A percentile compares a stretch with the other conserved stretches of the same genome.
Conservation (phyloP, 176 grass and related monocot genomes). For the Bothriochloa decipiens region DNA sequence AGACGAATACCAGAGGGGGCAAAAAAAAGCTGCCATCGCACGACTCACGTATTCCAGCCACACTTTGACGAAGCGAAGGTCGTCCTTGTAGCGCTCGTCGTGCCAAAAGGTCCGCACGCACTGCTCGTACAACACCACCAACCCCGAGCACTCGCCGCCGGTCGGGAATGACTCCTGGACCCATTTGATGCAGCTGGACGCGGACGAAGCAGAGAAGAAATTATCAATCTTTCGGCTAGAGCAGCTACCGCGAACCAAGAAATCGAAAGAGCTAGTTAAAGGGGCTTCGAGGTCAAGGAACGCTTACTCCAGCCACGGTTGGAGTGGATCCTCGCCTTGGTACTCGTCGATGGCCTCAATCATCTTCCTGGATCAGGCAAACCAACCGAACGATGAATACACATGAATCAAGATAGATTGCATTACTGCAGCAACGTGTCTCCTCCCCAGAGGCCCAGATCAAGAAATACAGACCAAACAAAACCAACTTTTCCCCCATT, state of each 20-base stretch:
- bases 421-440: not conserved
- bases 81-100: slow-evolving; percentile 75
- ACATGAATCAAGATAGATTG: not conserved
- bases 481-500: not conserved
- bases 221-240: not conserved
- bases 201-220: slow-evolving; percentile 21
- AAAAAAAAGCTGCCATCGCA: slow-evolving; percentile 2
- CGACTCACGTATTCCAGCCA: slow-evolving; percentile 94
- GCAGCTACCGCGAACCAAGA: slow-evolving; percentile 12
- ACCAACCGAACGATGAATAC: not conserved
- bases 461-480: slow-evolving; percentile 19
- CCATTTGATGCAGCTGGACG: slow-evolving; percentile 90
- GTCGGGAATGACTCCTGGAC: slow-evolving; percentile 93
- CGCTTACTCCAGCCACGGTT: slow-evolving; percentile 86
- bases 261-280: not conserved
- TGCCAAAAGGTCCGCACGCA: slow-evolving; percentile 92
- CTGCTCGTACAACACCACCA: slow-evolving; percentile 96
- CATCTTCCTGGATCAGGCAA: slow-evolving; percentile 61
- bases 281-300: slow-evolving; percentile 8
- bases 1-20: not conserved
- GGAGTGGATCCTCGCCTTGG: slow-evolving; percentile 81
- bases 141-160: slow-evolving; percentile 81
- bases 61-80: slow-evolving; percentile 96
- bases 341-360: slow-evolving; percentile 85
- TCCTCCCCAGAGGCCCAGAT: not conserved